Base-by-base conservation (phyloP, 73 alveolate genomes). In the Paramecium tetraurelia region DNA sequence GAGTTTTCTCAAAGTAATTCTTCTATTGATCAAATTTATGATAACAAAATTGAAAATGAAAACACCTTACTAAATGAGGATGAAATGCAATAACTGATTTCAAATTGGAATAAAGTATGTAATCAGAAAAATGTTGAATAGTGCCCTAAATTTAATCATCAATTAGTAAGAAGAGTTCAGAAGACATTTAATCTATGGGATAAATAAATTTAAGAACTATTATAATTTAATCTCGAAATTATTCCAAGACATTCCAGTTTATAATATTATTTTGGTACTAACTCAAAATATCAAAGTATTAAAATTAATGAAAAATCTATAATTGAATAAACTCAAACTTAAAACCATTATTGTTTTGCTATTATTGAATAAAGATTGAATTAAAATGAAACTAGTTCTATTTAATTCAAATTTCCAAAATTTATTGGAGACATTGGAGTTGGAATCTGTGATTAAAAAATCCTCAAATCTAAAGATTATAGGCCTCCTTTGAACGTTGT, bases 381-480 rank as follows among this genome's bases (percentile, higher is more conserved):
- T 53, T 53, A 53, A 53, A 3, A 1, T 4, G 68, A 53, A 5
- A 12, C 29, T 53, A 63, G 83, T 63, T 9, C 43, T 20, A 63
- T 63, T 4, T 16, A 29, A 38, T 71, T 71, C 11, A 71, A 71
- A 41, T 35, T 71, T 33, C 86, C 58, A 7, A 71, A 71, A 71
- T 31, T 38, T 33, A 3, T 14, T 1, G 90, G 90, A 24, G 90
- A 80, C 44, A 41, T 80, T 38, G 90, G 90, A 80, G 90, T 80
- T 29, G 90, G 90, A 29, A 24, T 80, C 10, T 40, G 90, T 36
- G 72, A 80, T 24, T 2, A 41, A n/a, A 0, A 80, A 18, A 80
- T 43, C 5, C 9, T 80, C 4, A 43, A 14, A 44, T 9, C 44
- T 2, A 40, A 80, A 80, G 24, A 41, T 24, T 80, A 43, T 46